Conservation (phyloP, 768 basidiomycete species). For the Phallus indusiatus region DNA sequence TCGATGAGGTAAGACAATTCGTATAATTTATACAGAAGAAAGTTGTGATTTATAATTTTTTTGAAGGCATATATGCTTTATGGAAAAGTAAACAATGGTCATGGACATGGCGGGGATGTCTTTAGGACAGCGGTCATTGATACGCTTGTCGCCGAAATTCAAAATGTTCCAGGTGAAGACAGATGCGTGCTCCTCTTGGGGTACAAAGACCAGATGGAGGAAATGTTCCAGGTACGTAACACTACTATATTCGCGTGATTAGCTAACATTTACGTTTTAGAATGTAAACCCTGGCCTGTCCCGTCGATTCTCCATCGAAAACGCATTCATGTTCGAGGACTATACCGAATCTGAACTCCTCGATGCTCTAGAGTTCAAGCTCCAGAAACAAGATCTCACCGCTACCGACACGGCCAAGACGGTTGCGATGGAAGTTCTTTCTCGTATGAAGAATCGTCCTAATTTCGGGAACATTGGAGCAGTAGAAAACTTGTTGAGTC, state of each 20-base stretch:
- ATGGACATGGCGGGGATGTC: conserved; percentile 29
- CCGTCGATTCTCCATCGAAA: conserved; percentile 59
- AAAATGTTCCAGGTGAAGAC: conserved; percentile 60
- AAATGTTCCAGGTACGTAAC: conserved; percentile 60
- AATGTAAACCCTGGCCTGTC: conserved; percentile 62
- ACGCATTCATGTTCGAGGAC: conserved; percentile 62
- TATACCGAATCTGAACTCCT: conserved; percentile 45
- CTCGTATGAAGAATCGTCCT: conserved; percentile 29
- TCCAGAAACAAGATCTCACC: conserved; percentile 44
- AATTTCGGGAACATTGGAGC: conserved; percentile 61
- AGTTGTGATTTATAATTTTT: background rate
- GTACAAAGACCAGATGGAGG: conserved; percentile 56
- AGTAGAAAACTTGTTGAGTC: conserved; percentile 48
- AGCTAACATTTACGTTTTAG: conserved; percentile 22
- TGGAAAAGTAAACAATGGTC: conserved; percentile 26
- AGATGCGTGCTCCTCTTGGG: conserved; percentile 57
- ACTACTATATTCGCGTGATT: background rate
- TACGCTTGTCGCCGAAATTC: conserved; percentile 66
- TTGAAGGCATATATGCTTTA: conserved; percentile 63
- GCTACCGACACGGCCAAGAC: conserved; percentile 49
- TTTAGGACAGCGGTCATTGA: conserved; percentile 66
- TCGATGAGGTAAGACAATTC: conserved; percentile 44
- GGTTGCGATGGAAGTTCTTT: conserved; percentile 40
- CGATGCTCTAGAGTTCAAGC: conserved; percentile 44
- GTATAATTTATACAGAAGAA: background rate